Evolutionary conservation across 1,139 yeast species (phyloP).

Genomic region (Kazachstania sp.): DNA sequence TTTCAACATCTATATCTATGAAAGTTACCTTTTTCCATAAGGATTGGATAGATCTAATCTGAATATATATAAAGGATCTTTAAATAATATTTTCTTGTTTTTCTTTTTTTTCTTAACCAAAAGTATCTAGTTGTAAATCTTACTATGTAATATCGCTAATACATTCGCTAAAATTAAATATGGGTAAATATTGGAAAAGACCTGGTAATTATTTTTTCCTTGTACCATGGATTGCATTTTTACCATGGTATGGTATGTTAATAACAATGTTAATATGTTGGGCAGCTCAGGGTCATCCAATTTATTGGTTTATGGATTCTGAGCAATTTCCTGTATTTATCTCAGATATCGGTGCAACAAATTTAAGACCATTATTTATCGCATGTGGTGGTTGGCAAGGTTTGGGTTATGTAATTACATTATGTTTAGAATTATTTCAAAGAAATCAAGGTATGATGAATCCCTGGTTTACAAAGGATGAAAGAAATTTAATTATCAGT

Average conservation of each 20-base stretch:
- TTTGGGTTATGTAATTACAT: slow-evolving; percentile 57
- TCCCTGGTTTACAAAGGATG: slow-evolving; percentile 33
- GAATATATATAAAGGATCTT: too few relatives aligned
- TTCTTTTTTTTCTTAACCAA: too few relatives aligned
- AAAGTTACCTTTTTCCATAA: too few relatives aligned
- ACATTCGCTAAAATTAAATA: not conserved
- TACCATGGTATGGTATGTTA: slow-evolving; percentile 73
- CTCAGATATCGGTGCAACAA: slow-evolving; percentile 80
- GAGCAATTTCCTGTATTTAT: slow-evolving; percentile 57
- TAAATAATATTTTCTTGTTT: too few relatives aligned
- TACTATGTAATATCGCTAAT: too few relatives aligned
- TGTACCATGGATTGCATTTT: slow-evolving; percentile 48
- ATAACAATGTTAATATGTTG: slow-evolving; percentile 61
- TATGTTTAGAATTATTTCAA: slow-evolving; percentile 31
- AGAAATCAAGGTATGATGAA: slow-evolving; percentile 23
- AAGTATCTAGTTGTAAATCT: too few relatives aligned
- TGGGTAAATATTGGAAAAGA: slow-evolving; percentile 3
- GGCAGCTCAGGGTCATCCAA: slow-evolving; percentile 75
- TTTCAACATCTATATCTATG: too few relatives aligned
- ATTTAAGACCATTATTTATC: slow-evolving; percentile 73
- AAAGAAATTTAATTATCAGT: slow-evolving; percentile 32
- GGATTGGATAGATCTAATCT: too few relatives aligned
- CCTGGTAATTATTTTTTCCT: slow-evolving; percentile 35
- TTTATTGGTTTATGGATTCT: slow-evolving; percentile 47
- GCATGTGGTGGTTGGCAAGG: slow-evolving; percentile 77